These are phyloP conservation scores for Tulasnella calospora DNA, from an alignment of 768 basidiomycete genomes.

Conservation along the genomic window DNA sequence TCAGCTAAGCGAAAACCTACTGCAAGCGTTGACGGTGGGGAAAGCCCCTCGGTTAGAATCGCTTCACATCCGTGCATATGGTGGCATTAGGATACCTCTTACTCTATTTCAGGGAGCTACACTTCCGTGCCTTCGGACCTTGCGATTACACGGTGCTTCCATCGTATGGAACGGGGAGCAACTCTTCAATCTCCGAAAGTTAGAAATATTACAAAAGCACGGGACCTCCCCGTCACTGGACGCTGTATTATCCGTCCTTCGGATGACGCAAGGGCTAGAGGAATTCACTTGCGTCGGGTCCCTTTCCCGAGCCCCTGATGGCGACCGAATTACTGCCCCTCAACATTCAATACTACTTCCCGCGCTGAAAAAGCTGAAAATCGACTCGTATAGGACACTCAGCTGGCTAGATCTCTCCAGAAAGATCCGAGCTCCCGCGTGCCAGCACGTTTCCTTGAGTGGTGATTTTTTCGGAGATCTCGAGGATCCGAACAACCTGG, in stretches of 20 bases:
- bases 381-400: no score
- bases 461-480: no score
- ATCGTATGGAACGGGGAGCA: background rate
- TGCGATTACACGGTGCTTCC: background rate
- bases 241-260: background rate
- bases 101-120: background rate
- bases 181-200: background rate
- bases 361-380: no score
- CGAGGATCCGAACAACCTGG: no score
- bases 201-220: background rate
- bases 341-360: no score
- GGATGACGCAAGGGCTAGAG: no score
- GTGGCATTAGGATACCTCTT: background rate
- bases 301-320: no score
- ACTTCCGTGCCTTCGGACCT: background rate
- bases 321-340: no score
- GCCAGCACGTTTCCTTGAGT: no score
- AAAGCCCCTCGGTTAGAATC: background rate
- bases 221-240: background rate
- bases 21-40: background rate
- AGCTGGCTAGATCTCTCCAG: no score
- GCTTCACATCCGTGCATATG: background rate
- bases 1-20: background rate
- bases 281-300: no score
- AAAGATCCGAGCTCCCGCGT: no score